Evolutionary conservation across 2,329 filamentous ascomycete species (phyloP).

Genomic region (Verticillium zaregamsianum): DNA sequence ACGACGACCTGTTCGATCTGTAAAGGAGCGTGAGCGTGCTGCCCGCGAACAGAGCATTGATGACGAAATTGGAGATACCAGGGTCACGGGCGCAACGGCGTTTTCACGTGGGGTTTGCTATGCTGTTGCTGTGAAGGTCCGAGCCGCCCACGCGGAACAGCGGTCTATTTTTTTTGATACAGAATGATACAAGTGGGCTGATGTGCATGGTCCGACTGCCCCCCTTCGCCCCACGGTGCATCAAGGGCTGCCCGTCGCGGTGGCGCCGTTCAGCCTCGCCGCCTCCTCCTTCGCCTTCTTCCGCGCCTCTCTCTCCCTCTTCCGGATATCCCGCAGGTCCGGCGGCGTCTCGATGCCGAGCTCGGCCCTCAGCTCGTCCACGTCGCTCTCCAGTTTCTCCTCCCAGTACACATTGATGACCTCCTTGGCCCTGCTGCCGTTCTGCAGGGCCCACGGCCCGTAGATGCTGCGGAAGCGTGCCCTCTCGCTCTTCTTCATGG

Average conservation of each 20-base stretch:
- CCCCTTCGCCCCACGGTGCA: background rate
- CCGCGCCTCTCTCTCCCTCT: slow-evolving; percentile 63
- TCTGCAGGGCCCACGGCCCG: slow-evolving; percentile 84
- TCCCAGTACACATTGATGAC: slow-evolving; percentile 98
- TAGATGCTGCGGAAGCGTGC: slow-evolving; percentile 70
- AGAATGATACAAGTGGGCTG: background rate
- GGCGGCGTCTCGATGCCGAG: slow-evolving; percentile 85
- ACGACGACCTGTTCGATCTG: slow-evolving; percentile 69
- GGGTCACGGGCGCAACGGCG: background rate
- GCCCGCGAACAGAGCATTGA: background rate
- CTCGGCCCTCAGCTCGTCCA: slow-evolving; percentile 67
- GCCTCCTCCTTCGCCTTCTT: slow-evolving; percentile 54
- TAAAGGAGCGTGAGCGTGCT: slow-evolving; percentile 22
- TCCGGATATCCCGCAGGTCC: slow-evolving; percentile 75
- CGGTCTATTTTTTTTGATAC: background rate
- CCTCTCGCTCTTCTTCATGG: slow-evolving; percentile 78
- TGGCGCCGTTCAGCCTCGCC: background rate
- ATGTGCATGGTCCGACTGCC: background rate
- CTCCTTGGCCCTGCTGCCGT: slow-evolving; percentile 72
- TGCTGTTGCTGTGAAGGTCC: background rate
- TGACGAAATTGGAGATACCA: background rate
- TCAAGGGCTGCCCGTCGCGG: background rate
- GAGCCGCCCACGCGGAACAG: background rate
- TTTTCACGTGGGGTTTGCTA: background rate
- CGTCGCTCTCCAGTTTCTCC: slow-evolving; percentile 81